Evolutionary conservation across 495 filamentous ascomycete genomes (phyloP).

Genomic region (Chaetomium fimeti): DNA sequence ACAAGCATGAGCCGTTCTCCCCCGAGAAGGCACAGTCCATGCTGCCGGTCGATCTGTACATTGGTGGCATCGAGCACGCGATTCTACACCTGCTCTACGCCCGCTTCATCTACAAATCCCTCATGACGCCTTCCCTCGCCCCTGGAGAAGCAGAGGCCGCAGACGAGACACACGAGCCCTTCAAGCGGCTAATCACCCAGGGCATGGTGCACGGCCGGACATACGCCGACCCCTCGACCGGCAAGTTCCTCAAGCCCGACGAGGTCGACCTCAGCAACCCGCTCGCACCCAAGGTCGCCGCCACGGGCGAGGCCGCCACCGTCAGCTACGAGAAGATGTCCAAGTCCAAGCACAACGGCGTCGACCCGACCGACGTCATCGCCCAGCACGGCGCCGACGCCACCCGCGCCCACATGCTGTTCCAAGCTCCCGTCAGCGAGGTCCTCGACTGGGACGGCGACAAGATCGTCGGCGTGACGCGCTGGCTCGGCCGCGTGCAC

Average conservation of each 20-base stretch:
- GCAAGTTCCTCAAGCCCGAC: conserved; percentile 72
- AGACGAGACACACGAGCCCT: conserved; percentile 58
- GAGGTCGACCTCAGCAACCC: conserved; percentile 66
- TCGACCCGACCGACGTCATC: conserved; percentile 74
- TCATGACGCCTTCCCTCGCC: conserved; percentile 54
- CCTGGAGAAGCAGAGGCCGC: conserved; percentile 25
- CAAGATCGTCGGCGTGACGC: conserved; percentile 75
- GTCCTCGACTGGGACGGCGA: conserved; percentile 83
- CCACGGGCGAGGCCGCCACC: conserved; percentile 55
- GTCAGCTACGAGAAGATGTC: conserved; percentile 89
- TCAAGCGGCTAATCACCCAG: conserved; percentile 76
- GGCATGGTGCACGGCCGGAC: conserved; percentile 93
- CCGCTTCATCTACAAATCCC: conserved; percentile 85
- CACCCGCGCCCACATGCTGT: conserved; percentile 81
- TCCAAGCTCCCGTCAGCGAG: conserved; percentile 79
- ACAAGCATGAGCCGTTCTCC: conserved; percentile 60
- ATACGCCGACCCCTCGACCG: conserved; percentile 69
- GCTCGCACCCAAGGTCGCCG: conserved; percentile 57
- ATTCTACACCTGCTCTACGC: conserved; percentile 91
- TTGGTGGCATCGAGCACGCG: conserved; percentile 87
- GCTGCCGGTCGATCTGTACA: conserved; percentile 78
- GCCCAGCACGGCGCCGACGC: conserved; percentile 75
- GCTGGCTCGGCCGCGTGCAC: conserved; percentile 71
- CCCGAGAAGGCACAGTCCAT: conserved; percentile 51
- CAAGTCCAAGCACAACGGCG: conserved; percentile 92